phyloP scores from a whole-genome alignment of 768 basidiomycete genomes.

The Mycena epipterygia region DNA sequence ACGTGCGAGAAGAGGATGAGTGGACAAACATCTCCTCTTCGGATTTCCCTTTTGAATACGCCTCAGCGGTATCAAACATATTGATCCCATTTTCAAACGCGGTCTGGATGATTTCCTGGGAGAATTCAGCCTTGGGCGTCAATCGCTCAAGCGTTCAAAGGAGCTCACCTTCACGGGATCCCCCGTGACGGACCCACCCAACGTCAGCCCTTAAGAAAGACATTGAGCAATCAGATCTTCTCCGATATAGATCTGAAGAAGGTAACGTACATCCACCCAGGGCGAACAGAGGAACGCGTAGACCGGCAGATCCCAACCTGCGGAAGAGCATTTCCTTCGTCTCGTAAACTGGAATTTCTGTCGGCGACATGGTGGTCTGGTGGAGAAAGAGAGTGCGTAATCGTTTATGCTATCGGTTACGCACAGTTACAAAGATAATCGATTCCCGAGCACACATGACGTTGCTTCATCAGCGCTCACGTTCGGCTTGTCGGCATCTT shows the following conservation, averaged over 20 bases:
- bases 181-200: constrained; percentile 34
- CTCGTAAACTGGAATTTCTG: constrained; percentile 44
- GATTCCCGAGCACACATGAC: no score
- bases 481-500: not conserved
- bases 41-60: constrained; percentile 74
- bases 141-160: not conserved
- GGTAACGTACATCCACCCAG: constrained; percentile 64
- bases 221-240: not conserved
- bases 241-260: not conserved
- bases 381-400: not conserved
- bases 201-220: constrained; percentile 30
- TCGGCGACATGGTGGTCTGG: constrained; percentile 29
- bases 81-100: constrained; percentile 85
- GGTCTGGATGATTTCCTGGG: constrained; percentile 80
- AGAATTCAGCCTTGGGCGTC: constrained; percentile 56
- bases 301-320: constrained; percentile 63
- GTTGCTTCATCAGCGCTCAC: no score
- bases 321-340: constrained; percentile 62
- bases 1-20: not conserved
- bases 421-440: no score
- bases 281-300: constrained; percentile 70
- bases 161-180: constrained; percentile 31
- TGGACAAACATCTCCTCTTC: constrained; percentile 77
- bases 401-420: no score
- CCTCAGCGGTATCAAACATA: constrained; percentile 81